These are phyloP conservation scores for Medicago lupulina DNA, from an alignment of 306 rosid genomes.

Conservation along the genomic window DNA sequence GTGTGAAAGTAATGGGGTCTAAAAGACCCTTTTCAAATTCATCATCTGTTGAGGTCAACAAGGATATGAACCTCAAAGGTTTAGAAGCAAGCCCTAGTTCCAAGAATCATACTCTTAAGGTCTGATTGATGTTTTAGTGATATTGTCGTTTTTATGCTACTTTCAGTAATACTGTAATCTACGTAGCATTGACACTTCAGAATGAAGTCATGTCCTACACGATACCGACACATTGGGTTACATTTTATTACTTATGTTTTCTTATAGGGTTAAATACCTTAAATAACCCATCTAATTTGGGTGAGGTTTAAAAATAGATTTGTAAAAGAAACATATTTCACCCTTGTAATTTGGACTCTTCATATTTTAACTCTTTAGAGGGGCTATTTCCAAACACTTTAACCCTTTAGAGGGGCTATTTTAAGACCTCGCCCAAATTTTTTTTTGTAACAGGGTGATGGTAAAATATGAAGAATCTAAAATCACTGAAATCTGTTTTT, in stretches of 20 bases:
- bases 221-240: background rate
- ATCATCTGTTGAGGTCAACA: constrained; percentile 45
- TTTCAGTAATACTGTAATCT: background rate
- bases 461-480: too few relatives aligned
- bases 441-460: background rate
- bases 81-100: constrained; percentile 47
- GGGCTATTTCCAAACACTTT: too few relatives aligned
- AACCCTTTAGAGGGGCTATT: too few relatives aligned
- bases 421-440: too few relatives aligned
- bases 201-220: background rate
- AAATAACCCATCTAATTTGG: too few relatives aligned
- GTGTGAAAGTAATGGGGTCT: constrained; percentile 52
- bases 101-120: constrained; percentile 52
- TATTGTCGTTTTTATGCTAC: constrained; percentile 11
- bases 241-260: background rate
- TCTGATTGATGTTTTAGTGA: constrained; percentile 33
- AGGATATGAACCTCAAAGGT: constrained; percentile 50
- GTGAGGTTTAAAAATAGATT: too few relatives aligned
- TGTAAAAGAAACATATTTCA: too few relatives aligned
- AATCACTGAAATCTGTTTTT: too few relatives aligned
- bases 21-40: constrained; percentile 45
- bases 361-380: too few relatives aligned
- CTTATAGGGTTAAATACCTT: too few relatives aligned
- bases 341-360: too few relatives aligned
- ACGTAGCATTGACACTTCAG: background rate